Base-by-base conservation (phyloP, 768 basidiomycete genomes). In the Rhizopogon vulgaris region DNA sequence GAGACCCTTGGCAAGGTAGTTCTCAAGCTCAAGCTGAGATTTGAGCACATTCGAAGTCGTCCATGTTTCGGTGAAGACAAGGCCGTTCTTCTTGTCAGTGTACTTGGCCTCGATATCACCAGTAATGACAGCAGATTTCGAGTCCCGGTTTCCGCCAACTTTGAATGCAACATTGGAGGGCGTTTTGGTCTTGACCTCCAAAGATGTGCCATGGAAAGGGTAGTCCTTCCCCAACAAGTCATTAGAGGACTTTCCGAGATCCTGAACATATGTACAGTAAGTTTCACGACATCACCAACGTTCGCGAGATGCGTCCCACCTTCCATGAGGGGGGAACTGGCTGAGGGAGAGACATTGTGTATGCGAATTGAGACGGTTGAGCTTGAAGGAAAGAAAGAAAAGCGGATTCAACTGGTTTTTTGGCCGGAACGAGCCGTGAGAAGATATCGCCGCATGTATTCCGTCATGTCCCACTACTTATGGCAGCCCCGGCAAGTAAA, bases 291-390 rank as follows among this genome's bases (percentile, higher is more conserved):
- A 10, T 27, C 24, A n/a, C 2, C 1, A 9, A 4, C 7, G 6
- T 2, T 24, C 32, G n/a, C 11, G 14, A 50, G 14, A 39, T 40
- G 32, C 5, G 28, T 68, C 71, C 34, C 59, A 87, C 93, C 84
- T 94, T 94, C 93, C 93, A 96, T 66, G 90, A 93, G 53, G 93
- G 94, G 70, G 93, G 94, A 62, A 96, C 94, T 57, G 94, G 91
- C 66, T 95, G 94, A 69, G 94, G 90, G 63, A 92, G 79, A 69
- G 90, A 89, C 90, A 92, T 93, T 51, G 24, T 72, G 66, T 71
- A 62, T 59, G 69, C 66, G 66, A 63, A 61, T 54, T 58, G 50
- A 53, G 54, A 49, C 38, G 39, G 52, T 51, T 22, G 59, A 49
- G 15, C n/a, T n/a, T 50, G 56, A 40, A 40, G 48, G 48, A 52